These are phyloP conservation scores for Candida pseudofarinosa DNA, from an alignment of 805 yeast species.

Conservation along the genomic window DNA sequence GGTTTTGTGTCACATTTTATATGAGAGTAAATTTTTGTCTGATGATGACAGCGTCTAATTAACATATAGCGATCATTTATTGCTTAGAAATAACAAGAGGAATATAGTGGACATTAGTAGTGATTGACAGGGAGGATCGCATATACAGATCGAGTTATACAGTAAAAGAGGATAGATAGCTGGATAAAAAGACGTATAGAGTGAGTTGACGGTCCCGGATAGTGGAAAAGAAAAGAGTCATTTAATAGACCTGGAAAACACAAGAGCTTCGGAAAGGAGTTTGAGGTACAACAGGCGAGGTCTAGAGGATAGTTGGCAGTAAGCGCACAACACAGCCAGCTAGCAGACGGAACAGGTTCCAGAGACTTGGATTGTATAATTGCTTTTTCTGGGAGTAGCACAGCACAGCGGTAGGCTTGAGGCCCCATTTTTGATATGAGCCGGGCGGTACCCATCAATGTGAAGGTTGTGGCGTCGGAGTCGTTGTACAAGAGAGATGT, in stretches of 20 bases:
- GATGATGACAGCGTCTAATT: neutral
- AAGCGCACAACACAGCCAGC: too few relatives aligned
- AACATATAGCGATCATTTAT: neutral
- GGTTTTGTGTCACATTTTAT: neutral
- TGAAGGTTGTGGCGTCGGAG: conserved; percentile 91
- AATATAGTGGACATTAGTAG: neutral
- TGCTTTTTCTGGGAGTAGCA: too few relatives aligned
- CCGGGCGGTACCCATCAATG: conserved; percentile 40
- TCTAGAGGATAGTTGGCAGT: too few relatives aligned
- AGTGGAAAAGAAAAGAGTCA: neutral
- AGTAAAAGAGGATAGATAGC: neutral
- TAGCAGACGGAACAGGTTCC: too few relatives aligned
- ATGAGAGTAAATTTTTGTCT: neutral
- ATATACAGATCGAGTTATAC: neutral
- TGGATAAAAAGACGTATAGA: neutral
- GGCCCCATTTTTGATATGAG: too few relatives aligned
- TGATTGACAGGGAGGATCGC: neutral
- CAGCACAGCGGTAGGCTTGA: too few relatives aligned
- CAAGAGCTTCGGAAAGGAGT: too few relatives aligned
- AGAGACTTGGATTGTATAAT: too few relatives aligned
- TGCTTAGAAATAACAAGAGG: neutral
- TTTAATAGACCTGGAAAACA: too few relatives aligned
- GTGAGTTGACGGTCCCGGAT: neutral
- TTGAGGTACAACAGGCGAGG: too few relatives aligned
- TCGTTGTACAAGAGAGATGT: conserved; percentile 93